Evolutionary conservation across 2,329 filamentous ascomycete species (phyloP).

Genomic region (Ophiostoma perfectum): DNA sequence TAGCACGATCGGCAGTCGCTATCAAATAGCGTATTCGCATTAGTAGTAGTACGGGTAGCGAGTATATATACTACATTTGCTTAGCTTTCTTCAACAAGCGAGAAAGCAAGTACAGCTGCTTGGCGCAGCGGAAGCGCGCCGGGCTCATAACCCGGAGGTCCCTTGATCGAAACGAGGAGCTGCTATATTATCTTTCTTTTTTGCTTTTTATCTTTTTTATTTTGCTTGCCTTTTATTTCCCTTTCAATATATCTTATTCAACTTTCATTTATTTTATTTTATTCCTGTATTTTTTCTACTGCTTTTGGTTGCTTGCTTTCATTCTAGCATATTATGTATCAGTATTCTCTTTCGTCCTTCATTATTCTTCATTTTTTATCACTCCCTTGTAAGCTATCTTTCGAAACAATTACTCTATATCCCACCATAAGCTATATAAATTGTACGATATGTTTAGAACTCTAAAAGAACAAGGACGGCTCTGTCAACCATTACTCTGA

Average conservation of each 20-base stretch:
- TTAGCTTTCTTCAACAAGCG: neutral
- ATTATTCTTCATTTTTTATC: neutral
- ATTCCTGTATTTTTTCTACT: neutral
- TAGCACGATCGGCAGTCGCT: neutral
- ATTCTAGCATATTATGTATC: neutral
- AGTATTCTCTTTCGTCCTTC: neutral
- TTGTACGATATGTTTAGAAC: no score
- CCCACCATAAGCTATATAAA: no score
- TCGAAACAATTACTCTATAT: no score
- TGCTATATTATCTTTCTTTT: constrained; percentile 14
- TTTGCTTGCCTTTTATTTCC: neutral
- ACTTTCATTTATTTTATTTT: no score
- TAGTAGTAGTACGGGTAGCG: neutral
- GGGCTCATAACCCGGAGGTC: constrained; percentile 26
- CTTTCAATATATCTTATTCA: neutral
- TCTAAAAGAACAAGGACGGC: no score
- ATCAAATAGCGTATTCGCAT: neutral
- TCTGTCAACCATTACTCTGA: no score
- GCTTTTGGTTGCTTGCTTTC: neutral
- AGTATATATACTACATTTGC: neutral
- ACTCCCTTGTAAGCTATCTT: neutral
- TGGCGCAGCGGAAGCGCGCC: constrained; percentile 26
- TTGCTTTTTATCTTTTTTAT: neutral
- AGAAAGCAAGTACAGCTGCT: constrained; percentile 20
- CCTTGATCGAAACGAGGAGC: constrained; percentile 11